Evolutionary conservation across 768 basidiomycete genomes (phyloP), one percentile per base, ranked within the genome.

Genomic region (Omphalotus guepiniiformis): DNA sequence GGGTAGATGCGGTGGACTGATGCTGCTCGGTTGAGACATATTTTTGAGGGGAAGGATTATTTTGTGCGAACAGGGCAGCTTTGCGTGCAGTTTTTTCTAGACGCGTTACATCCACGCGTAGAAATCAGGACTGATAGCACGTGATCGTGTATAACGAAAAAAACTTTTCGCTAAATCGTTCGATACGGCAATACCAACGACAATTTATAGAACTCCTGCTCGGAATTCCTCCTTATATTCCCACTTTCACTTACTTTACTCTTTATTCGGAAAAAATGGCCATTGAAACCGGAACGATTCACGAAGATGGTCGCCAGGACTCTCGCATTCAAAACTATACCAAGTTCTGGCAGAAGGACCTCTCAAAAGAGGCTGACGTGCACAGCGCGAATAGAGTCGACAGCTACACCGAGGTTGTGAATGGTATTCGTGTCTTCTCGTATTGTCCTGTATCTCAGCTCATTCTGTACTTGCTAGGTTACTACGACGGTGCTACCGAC

Each of bases 401-500:
- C 30, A 81, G 80, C 59, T 98, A 97, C 66, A 84, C 87, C 11
- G 92, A 96, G 44, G 91, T 99, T 51, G 89, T 98, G 50, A 95
- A 96, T 55, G 93, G 91, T 90, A 42, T n/a, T n/a, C 45, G 76
- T 67, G 6, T 19, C 23, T 18, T 11, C 19, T 39, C 35, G 23
- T 53, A 4, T 52, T 30, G 7, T 22, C 26, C 16, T 44, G 34
- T 19, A 6, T 9, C 28, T 42, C 18, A 50, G n/a, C n/a, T n/a
- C n/a, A n/a, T n/a, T n/a, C n/a, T n/a, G n/a, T n/a, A n/a, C n/a
- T n/a, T n/a, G n/a, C n/a, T n/a, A n/a, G 93, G 93, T 35, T 97
- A 95, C 71, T 99, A 97, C 56, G 94, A 99, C 63, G 95, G 92
- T 56, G 93, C 91, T 6, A 98, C 95, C 3, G 83, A 91, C 61